Evolutionary conservation across 495 filamentous ascomycete species (phyloP), one percentile per base, ranked within the genome.

Genomic region (Penicillium ucsense): DNA sequence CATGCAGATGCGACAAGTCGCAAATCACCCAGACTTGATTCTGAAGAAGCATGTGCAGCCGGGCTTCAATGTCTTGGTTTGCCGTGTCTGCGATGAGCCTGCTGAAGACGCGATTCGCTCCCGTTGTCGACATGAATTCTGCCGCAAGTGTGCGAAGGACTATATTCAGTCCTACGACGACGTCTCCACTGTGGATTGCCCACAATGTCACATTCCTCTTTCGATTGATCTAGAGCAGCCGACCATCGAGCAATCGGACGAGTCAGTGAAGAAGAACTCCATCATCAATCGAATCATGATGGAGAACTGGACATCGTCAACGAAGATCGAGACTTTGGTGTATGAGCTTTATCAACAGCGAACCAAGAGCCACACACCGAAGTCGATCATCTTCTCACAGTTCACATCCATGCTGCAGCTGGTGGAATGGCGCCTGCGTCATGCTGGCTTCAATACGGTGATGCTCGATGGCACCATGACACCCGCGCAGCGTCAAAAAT

Each of bases 251-350:
- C 87, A 94, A 65, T 86, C 94, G 47, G 83, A 86, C 57, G 76
- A 79, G 11, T 60, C 77, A 29, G 79, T 95, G 31, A 95, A 95
- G 77, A 94, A 94, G 63, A 86, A 79, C 5, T 92, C 87, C 7
- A 97, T 98, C 64, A 94, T 95, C 72, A 95, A 95, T 63, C 85
- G 92, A 36, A 96, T 97, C 60, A 83, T 87, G 58, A 95, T 96
- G 91, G 86, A 90, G 52, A 82, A 94, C 53, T 98, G 92, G 92
- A 94, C 88, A 2, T 94, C 88, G 1, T 95, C 89, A 3, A 94
- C 91, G 38, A 98, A 98, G 70, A 98, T 98, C 53, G 92, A 98
- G 71, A 83, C 90, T 59, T 77, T 97, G 8, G 82, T 97, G 9
- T 91, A 95, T 52, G 89, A 96, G 52, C 79, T 98, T 2, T 89